Percentiles rank a stretch among this genome's conserved stretches.
phyloP scores from a whole-genome alignment of 2,329 filamentous ascomycete species.

The Pestalotiopsis sp. region DNA sequence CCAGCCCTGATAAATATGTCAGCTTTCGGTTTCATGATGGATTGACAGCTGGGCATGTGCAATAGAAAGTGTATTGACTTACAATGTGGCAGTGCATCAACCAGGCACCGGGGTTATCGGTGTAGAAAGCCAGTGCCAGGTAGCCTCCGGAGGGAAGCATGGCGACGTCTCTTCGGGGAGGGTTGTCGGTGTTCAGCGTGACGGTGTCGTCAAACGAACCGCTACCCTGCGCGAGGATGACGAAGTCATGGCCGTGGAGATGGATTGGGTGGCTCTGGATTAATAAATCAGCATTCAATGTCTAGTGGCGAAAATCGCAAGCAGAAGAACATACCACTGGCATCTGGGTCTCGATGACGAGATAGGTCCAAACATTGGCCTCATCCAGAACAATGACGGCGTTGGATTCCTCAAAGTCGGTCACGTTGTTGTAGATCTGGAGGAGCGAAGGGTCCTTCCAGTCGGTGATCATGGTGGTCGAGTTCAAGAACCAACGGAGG shows the following conservation, averaged over 20 bases:
- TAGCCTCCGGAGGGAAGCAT: constrained; percentile 47
- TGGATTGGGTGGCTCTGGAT: constrained; percentile 39
- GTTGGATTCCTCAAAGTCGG: constrained; percentile 28
- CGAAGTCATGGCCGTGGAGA: constrained; percentile 48
- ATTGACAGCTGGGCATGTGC: not conserved
- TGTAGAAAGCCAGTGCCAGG: constrained; percentile 50
- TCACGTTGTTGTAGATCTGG: constrained; percentile 29
- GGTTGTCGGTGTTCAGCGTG: constrained; percentile 41
- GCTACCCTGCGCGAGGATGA: constrained; percentile 35
- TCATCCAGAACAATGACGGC: constrained; percentile 31
- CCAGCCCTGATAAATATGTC: constrained; percentile 45
- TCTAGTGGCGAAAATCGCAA: too few relatives aligned
- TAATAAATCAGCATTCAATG: too few relatives aligned
- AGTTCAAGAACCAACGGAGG: constrained; percentile 54
- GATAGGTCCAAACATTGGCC: constrained; percentile 35
- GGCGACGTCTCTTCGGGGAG: constrained; percentile 51
- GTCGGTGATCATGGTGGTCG: constrained; percentile 47
- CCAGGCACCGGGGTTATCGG: constrained; percentile 51
- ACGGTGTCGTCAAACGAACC: constrained; percentile 32
- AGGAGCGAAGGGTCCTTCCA: constrained; percentile 49
- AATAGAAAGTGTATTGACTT: not conserved
- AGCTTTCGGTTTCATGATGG: constrained; percentile 34
- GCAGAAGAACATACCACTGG: constrained; percentile 17
- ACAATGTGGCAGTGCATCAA: constrained; percentile 42
- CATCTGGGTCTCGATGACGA: constrained; percentile 33